Percentiles rank a stretch among this genome's conserved stretches.
These are phyloP conservation scores for Wickerhamiella azyma DNA, from an alignment of 805 yeast genomes.

Conservation along the genomic window DNA sequence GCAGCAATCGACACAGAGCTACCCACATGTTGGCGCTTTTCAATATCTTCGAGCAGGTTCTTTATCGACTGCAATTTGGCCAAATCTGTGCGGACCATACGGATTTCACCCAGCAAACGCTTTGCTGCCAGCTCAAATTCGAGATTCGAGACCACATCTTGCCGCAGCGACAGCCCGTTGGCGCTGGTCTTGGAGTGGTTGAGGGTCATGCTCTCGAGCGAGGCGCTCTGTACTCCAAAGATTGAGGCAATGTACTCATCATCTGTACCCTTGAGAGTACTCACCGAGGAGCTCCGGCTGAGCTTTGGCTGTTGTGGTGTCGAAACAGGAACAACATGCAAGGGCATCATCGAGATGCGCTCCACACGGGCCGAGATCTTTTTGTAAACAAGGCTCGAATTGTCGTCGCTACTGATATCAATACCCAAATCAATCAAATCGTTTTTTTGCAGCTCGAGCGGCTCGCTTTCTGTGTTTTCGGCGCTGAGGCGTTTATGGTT, in stretches of 20 bases:
- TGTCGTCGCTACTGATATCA: constrained; percentile 42
- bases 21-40: constrained; percentile 15
- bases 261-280: constrained; percentile 6
- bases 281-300: constrained; percentile 5
- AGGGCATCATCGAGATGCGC: constrained; percentile 46
- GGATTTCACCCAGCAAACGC: constrained; percentile 24
- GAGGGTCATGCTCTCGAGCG: constrained; percentile 25
- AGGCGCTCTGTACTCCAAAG: constrained; percentile 24
- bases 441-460: constrained; percentile 54
- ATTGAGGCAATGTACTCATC: constrained; percentile 16
- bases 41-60: constrained; percentile 22
- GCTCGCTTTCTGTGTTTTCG: constrained; percentile 38
- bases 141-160: constrained; percentile 21
- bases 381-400: constrained; percentile 53
- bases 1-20: constrained; percentile 23
- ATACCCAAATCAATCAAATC: constrained; percentile 91
- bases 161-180: constrained; percentile 25
- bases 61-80: constrained; percentile 24
- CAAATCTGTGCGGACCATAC: constrained; percentile 23
- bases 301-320: background rate
- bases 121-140: constrained; percentile 26
- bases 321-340: constrained; percentile 19
- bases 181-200: constrained; percentile 24
- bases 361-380: constrained; percentile 78
- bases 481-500: constrained; percentile 57